Percentiles rank a stretch among this genome's conserved stretches.
These are phyloP conservation scores for Spergularia bocconei DNA, from an alignment of 148 eudicot genomes.

Conservation along the genomic window DNA sequence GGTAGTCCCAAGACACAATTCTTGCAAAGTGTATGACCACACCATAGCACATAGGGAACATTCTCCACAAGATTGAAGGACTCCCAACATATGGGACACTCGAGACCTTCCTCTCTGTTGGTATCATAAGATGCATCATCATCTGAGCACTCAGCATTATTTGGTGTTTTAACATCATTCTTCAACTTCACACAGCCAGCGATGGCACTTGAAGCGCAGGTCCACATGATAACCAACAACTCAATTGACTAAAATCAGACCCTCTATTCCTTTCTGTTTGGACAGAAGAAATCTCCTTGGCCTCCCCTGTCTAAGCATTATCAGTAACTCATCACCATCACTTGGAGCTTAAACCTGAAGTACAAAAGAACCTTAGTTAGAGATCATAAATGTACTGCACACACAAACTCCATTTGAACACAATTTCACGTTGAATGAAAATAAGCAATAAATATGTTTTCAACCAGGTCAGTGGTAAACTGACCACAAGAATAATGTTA, in stretches of 20 bases:
- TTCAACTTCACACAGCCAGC: slow-evolving; percentile 31
- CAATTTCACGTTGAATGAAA: not conserved
- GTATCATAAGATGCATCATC: slow-evolving; percentile 46
- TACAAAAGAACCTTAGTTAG: slow-evolving; percentile 6
- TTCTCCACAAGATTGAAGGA: slow-evolving; percentile 63
- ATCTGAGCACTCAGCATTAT: slow-evolving; percentile 49
- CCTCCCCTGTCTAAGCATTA: slow-evolving; percentile 12
- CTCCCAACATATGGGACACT: slow-evolving; percentile 68
- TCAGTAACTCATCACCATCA: slow-evolving; percentile 1
- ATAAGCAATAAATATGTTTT: not conserved
- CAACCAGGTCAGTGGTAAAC: not conserved
- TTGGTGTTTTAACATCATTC: slow-evolving; percentile 26
- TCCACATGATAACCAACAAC: slow-evolving; percentile 37
- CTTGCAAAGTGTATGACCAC: slow-evolving; percentile 66
- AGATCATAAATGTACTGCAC: not conserved
- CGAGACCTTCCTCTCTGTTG: slow-evolving; percentile 54
- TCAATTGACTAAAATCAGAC: slow-evolving; percentile 7
- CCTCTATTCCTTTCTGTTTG: slow-evolving; percentile 13
- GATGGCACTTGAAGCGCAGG: slow-evolving; percentile 41
- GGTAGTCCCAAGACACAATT: slow-evolving; percentile 55
- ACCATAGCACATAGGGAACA: slow-evolving; percentile 65
- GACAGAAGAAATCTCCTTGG: slow-evolving; percentile 4
- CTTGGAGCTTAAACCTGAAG: slow-evolving; percentile 23
- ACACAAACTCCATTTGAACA: not conserved
- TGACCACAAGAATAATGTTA: not conserved